Evolutionary conservation across 352 stramenopile genomes (phyloP).

Genomic region (Globisporangium irregulare): DNA sequence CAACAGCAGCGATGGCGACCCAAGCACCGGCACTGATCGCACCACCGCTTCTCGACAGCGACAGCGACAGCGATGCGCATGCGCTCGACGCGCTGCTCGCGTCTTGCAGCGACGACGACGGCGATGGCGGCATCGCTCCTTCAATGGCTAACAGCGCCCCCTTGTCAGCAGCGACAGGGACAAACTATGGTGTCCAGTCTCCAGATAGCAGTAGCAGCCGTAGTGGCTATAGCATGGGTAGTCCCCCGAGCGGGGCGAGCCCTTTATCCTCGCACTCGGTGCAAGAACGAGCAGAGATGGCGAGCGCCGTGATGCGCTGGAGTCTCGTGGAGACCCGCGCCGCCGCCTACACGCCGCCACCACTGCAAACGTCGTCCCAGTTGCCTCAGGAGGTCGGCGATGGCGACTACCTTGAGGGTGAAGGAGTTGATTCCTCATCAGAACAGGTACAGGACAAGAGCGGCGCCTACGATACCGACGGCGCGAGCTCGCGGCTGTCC

Average conservation of each 20-base stretch:
- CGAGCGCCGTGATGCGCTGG: background rate
- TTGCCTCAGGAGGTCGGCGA: background rate
- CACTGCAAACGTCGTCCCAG: background rate
- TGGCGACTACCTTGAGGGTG: background rate
- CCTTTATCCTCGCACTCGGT: background rate
- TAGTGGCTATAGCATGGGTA: background rate
- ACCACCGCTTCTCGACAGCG: background rate
- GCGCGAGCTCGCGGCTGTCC: background rate
- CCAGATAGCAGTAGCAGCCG: background rate
- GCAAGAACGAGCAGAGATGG: background rate
- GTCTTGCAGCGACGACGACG: background rate
- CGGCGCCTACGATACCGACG: background rate
- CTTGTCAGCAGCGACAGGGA: background rate
- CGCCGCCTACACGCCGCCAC: background rate
- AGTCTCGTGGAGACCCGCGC: background rate
- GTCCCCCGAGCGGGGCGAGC: background rate
- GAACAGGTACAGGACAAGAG: background rate
- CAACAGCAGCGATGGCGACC: background rate
- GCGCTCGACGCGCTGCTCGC: background rate
- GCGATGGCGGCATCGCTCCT: background rate
- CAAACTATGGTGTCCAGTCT: background rate
- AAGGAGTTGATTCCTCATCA: background rate
- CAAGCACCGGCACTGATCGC: background rate
- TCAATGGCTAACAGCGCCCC: background rate
- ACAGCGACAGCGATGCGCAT: background rate